These are phyloP conservation scores for Halophytophthora polymorphica DNA, from an alignment of 352 stramenopile genomes.

Conservation along the genomic window DNA sequence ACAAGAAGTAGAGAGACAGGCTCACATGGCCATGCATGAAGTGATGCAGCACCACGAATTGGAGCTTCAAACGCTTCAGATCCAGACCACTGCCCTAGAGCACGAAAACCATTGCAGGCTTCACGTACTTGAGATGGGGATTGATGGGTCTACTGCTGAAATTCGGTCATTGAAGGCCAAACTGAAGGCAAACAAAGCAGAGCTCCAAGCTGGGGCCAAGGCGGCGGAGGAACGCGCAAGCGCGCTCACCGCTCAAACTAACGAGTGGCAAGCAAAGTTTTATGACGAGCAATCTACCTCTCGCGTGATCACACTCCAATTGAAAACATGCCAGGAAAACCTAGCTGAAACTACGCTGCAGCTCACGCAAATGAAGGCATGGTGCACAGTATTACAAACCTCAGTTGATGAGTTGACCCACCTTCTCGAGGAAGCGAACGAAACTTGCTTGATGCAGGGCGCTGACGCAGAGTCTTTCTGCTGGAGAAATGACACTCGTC, in stretches of 20 bases:
- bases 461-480: slow-evolving; percentile 16
- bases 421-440: slow-evolving; percentile 6
- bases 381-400: slow-evolving; percentile 10
- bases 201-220: neutral
- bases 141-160: slow-evolving; percentile 4
- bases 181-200: slow-evolving; percentile 2
- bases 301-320: slow-evolving; percentile 1
- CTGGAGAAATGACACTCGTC: slow-evolving; percentile 1
- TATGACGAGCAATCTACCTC: neutral
- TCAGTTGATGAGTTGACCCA: slow-evolving; percentile 3
- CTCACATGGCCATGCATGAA: slow-evolving; percentile 12
- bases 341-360: slow-evolving; percentile 5
- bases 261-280: neutral
- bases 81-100: slow-evolving; percentile 12
- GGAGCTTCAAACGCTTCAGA: slow-evolving; percentile 12
- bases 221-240: neutral
- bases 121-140: slow-evolving; percentile 10
- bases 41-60: slow-evolving; percentile 11
- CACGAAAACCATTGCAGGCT: slow-evolving; percentile 9
- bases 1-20: slow-evolving; percentile 10
- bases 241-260: slow-evolving; percentile 1
- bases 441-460: slow-evolving; percentile 14
- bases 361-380: slow-evolving; percentile 14
- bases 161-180: slow-evolving; percentile 1
- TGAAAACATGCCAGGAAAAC: slow-evolving; percentile 15